Base-by-base conservation (phyloP, 2,329 filamentous ascomycete genomes). In the Penicillium occitanis region DNA sequence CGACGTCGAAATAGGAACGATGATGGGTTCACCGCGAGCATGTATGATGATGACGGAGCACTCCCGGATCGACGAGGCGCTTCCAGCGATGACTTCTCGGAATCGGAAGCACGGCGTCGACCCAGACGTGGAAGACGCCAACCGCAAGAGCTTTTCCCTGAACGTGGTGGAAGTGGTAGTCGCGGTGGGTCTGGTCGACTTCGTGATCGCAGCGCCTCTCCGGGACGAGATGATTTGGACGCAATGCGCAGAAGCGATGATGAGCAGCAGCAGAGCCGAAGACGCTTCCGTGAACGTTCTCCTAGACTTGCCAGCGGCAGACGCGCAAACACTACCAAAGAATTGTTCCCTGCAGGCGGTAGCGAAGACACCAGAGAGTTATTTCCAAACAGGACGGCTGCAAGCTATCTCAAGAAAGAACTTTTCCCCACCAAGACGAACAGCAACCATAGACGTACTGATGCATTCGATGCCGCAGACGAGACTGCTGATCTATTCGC, bases 21-120 rank as follows among this genome's bases (percentile, higher is more conserved):
- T 19, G 60, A 63, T 46, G 61, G 46, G 6, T 94, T 92, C 71
- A 88, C 91, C 71, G 90, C 88, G 42, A 91, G 87, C 72, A 90
- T 97, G 82, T 96, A 96, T 77, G 92, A 95, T 70, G 92, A 96
- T 72, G 71, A 69, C 50, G 70, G 67, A 17, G 70, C 42, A 28
- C n/a, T 10, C 48, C 37, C 46, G 11, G 50, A 63, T n/a, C 51
- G 53, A 17, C 53, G 65, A 58, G 44, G 50, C 33, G 48, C 37
- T 5, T 68, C 67, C 37, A 57, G 70, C 22, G 70, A 72, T 7
- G 74, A 75, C 55, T 70, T 70, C 25, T 72, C 73, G 7, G 72
- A 75, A 61, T 65, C 74, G 28, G 76, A 74, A 64, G 70, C 72
- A 62, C 71, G 73, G 53, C 67, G 70, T 57, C 63, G 70, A 63